A percentile compares a stretch with the other conserved stretches of the same genome.
phyloP scores from a whole-genome alignment of 2,329 filamentous ascomycete species.

The Alternaria incomplexa region DNA sequence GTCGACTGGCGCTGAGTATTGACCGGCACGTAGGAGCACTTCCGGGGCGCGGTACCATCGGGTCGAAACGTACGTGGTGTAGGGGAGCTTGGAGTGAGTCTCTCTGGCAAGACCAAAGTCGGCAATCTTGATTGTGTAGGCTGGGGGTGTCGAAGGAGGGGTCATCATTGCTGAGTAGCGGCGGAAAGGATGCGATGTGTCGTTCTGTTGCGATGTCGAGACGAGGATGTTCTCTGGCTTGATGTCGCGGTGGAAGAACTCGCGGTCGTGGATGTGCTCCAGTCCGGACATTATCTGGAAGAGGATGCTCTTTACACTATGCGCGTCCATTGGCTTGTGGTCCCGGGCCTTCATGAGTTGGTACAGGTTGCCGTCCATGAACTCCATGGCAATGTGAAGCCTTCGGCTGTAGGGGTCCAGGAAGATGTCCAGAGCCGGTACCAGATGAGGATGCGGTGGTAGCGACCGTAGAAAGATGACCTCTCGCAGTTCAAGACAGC shows the following conservation, averaged over 20 bases:
- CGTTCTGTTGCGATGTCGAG: constrained; percentile 83
- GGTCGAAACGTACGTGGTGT: constrained; percentile 98
- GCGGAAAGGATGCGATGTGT: constrained; percentile 83
- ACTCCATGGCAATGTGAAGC: constrained; percentile 98
- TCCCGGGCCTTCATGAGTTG: constrained; percentile 98
- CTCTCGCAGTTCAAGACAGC: constrained; percentile 91
- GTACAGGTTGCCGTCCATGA: constrained; percentile 99
- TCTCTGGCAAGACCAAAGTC: constrained; percentile 98
- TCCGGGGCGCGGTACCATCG: constrained; percentile 95
- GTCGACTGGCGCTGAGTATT: constrained; percentile 96
- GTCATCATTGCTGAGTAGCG: constrained; percentile 93
- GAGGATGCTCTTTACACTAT: constrained; percentile 95
- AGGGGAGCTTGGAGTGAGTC: constrained; percentile 93
- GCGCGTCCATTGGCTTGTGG: constrained; percentile 88
- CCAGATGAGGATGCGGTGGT: constrained; percentile 85
- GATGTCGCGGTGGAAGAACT: constrained; percentile 98
- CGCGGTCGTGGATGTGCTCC: constrained; percentile 95
- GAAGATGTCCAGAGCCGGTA: constrained; percentile 98
- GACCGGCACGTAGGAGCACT: constrained; percentile 88
- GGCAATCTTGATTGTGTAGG: constrained; percentile 97
- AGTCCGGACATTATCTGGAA: constrained; percentile 96
- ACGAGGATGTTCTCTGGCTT: constrained; percentile 99
- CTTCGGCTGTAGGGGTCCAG: constrained; percentile 95
- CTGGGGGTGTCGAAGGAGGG: constrained; percentile 89
- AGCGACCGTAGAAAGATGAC: constrained; percentile 94